phyloP scores from a whole-genome alignment of 805 yeast genomes.

The Metschnikowia shivogae region DNA sequence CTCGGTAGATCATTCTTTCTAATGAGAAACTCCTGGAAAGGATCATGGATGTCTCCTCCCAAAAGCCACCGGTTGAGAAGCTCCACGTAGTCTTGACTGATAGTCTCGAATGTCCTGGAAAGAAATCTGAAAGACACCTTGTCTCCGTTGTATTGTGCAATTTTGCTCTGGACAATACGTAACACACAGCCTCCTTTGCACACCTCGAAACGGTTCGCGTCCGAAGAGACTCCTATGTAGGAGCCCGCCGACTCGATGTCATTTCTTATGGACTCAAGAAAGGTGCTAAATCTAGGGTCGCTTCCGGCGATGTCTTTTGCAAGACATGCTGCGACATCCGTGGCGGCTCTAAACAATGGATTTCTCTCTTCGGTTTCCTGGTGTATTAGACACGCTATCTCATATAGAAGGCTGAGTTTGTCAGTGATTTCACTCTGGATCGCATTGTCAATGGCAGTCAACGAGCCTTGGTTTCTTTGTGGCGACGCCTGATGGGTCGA shows the following conservation, averaged over 20 bases:
- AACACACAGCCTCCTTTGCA: conserved; percentile 80
- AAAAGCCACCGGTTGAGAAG: conserved; percentile 80
- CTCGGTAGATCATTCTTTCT: conserved; percentile 21
- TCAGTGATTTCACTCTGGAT: conserved; percentile 25
- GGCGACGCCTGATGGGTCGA: conserved; percentile 53
- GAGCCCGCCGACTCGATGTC: conserved; percentile 43
- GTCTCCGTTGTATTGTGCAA: conserved; percentile 65
- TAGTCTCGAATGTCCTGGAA: conserved; percentile 46
- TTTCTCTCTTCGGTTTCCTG: conserved; percentile 40
- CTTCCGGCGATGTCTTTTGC: conserved; percentile 8
- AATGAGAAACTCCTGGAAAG: conserved; percentile 79
- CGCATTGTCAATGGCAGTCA: conserved; percentile 50
- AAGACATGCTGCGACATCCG: conserved; percentile 12
- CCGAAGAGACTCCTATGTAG: conserved; percentile 46
- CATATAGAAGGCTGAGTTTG: conserved; percentile 52
- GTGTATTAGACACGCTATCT: conserved; percentile 50
- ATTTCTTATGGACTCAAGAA: conserved; percentile 35
- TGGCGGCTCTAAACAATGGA: conserved; percentile 14
- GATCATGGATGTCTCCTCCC: conserved; percentile 71
- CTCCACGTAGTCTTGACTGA: conserved; percentile 58
- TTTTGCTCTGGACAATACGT: conserved; percentile 53
- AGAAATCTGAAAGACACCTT: conserved; percentile 50
- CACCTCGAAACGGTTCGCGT: conserved; percentile 43
- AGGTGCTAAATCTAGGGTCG: conserved; percentile 28
- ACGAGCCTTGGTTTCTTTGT: conserved; percentile 48